Evolutionary conservation across 371 early-diverging fungal species (phyloP).

Genomic region (Lichtheimia hyalospora): DNA sequence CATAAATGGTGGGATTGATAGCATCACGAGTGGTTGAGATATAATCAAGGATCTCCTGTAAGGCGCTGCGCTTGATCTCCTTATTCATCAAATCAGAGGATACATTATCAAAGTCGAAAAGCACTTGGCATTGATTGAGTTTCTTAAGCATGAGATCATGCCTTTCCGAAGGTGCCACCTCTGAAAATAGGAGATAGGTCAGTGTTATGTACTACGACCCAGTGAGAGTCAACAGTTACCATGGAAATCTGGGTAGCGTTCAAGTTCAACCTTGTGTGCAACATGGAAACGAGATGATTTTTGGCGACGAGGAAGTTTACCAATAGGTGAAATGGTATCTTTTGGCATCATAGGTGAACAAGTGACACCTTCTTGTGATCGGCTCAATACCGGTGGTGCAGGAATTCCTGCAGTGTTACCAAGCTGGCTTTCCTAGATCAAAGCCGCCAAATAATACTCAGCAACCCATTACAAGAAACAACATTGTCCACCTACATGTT

Average conservation of each 20-base stretch:
- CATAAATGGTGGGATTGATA: constrained; percentile 84
- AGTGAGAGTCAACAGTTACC: constrained; percentile 47
- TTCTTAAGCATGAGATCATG: constrained; percentile 84
- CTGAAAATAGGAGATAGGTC: constrained; percentile 30
- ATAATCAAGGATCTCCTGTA: constrained; percentile 92
- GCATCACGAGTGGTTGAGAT: constrained; percentile 82
- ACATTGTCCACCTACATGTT: neutral
- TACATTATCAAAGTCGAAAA: constrained; percentile 95
- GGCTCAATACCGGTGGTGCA: neutral
- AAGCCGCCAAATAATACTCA: no score
- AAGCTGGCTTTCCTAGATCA: no score
- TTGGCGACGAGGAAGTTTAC: constrained; percentile 80
- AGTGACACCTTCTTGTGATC: neutral
- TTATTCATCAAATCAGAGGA: constrained; percentile 86
- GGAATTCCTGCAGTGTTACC: no score
- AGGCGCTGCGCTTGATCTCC: constrained; percentile 88
- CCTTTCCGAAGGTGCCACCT: constrained; percentile 68
- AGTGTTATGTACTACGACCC: neutral
- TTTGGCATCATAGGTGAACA: constrained; percentile 44
- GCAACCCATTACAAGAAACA: no score
- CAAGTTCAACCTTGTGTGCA: constrained; percentile 74
- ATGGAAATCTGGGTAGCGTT: constrained; percentile 71
- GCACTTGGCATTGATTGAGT: constrained; percentile 82
- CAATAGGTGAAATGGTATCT: constrained; percentile 70
- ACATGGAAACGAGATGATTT: constrained; percentile 86